Conservation (phyloP, 176 grass and related monocot species). For the Oryza meridionalis region DNA sequence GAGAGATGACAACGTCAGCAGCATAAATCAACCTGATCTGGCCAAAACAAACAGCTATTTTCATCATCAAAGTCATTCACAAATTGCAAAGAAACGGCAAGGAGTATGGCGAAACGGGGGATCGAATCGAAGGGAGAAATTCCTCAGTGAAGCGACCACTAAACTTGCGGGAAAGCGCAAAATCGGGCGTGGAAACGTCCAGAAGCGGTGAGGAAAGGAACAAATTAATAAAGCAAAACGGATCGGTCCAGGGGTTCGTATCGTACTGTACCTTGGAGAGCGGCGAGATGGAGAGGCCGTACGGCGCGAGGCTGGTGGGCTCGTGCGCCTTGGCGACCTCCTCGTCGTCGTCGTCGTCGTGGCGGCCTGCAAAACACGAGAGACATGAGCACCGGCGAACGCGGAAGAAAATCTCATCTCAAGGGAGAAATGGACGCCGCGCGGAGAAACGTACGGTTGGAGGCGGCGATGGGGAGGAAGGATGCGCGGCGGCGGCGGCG, state of each 20-base stretch:
- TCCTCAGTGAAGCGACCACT: not conserved
- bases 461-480: conserved; percentile 59
- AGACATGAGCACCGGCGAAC: not conserved
- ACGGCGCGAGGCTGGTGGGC: conserved; percentile 52
- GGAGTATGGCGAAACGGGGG: not conserved
- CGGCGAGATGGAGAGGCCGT: conserved; percentile 54
- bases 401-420: not conserved
- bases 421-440: not conserved
- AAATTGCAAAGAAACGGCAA: not conserved
- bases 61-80: too few relatives aligned
- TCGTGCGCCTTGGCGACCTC: conserved; percentile 15
- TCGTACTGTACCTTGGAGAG: conserved; percentile 81
- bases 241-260: not conserved
- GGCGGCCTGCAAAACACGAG: conserved; percentile 37
- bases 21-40: not conserved
- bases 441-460: conserved; percentile 56
- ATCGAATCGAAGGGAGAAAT: not conserved
- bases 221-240: not conserved
- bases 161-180: not conserved
- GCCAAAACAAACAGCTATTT: too few relatives aligned
- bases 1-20: not conserved
- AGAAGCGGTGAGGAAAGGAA: not conserved
- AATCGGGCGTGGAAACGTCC: not conserved
- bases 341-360: conserved; percentile 34
- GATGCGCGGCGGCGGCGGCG: conserved; percentile 39